Base-by-base conservation (phyloP, 1,284 basidiomycete genomes). In the Leccinum pachyderme region DNA sequence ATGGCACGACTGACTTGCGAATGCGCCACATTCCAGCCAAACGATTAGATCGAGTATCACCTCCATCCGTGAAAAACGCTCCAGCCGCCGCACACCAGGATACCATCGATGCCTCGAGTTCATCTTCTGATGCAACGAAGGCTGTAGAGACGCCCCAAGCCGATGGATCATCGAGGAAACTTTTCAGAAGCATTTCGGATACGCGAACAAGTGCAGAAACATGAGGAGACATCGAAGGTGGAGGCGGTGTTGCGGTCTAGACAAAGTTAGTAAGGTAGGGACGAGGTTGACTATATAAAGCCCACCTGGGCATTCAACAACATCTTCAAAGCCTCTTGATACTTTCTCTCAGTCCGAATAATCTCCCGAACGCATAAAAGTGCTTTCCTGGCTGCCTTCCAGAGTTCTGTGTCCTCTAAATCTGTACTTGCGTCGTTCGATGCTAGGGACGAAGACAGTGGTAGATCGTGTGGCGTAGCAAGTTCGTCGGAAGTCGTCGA, bases 51-150 rank as follows among this genome's bases (percentile, higher is more conserved):
- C 31, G 55, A 15, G 47, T 5, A 45, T 61, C 49, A 31, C 59
- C 49, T 25, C 22, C 51, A 49, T 72, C 70, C 5, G 67, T 67
- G 58, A 87, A 86, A 73, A 86, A 82, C 7, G 72, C 71, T 18
- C 84, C 86, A 2, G 82, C 84, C 5, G 81, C 76, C 18, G 77
- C 75, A 58, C 82, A 85, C 85, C 86, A 89, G 3, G 77, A 74
- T 18, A 83, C 79, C 64, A 84, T 79, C 4, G 82, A 80, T 6
- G 65, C 63, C 61, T 85, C 85, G 24, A 87, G 65, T 25, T 75
- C 76, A 45, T 80, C 76, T 59, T 84, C 80, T 46, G 71, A 73
- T 0, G 73, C 74, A 32, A 87, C 70, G 61, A 88, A 84, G 3
- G 86, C 82, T 0, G 74, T 68, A 18, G 83, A 80, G 29, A 87